phyloP scores from a whole-genome alignment of 2,329 filamentous ascomycete genomes.

The Stachybotrys echinatus region DNA sequence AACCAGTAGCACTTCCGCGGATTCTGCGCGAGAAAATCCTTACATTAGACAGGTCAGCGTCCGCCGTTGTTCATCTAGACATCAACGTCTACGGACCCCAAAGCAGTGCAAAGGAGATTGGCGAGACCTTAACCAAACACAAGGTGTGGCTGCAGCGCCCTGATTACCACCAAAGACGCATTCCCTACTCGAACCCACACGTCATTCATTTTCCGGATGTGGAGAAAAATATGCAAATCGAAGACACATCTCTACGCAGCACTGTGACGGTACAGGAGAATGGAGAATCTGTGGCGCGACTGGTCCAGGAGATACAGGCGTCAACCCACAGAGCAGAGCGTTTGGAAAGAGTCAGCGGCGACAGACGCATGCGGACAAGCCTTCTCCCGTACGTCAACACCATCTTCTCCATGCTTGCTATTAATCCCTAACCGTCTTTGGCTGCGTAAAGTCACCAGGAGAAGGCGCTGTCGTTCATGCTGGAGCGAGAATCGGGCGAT shows the following conservation, averaged over 20 bases:
- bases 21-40: constrained; percentile 16
- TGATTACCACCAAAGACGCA: constrained; percentile 9
- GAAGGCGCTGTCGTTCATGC: constrained; percentile 30
- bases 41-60: constrained; percentile 15
- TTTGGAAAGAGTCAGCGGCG: constrained; percentile 12
- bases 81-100: constrained; percentile 31
- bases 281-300: neutral
- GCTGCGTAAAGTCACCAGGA: constrained; percentile 27
- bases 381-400: constrained; percentile 16
- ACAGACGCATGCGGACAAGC: constrained; percentile 11
- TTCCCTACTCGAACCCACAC: constrained; percentile 9
- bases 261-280: neutral
- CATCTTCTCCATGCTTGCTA: neutral
- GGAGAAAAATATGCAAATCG: neutral
- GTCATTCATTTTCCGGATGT: constrained; percentile 5
- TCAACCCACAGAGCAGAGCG: constrained; percentile 11
- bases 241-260: neutral
- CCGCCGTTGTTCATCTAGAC: constrained; percentile 23
- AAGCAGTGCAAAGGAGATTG: constrained; percentile 12
- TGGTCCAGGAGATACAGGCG: constrained; percentile 5
- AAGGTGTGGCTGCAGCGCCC: constrained; percentile 30
- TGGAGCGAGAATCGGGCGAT: constrained; percentile 28
- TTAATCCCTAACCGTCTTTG: neutral
- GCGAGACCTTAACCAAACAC: constrained; percentile 17
- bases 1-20: constrained; percentile 3